A percentile compares a stretch with the other conserved stretches of the same genome.
These are phyloP conservation scores for Sanghuangporus sanghuang DNA, from an alignment of 1,284 basidiomycete species.

Conservation along the genomic window DNA sequence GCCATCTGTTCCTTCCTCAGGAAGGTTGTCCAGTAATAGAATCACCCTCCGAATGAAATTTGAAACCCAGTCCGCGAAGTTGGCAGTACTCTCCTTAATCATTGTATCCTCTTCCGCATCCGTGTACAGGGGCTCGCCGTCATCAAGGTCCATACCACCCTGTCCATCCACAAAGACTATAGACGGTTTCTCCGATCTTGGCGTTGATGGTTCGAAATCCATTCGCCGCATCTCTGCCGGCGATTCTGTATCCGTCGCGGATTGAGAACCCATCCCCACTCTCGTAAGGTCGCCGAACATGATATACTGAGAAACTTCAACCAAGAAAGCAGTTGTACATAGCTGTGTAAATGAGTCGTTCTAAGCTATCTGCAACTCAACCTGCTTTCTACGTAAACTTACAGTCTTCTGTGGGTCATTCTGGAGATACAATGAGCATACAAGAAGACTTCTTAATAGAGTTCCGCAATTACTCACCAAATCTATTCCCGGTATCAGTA, in stretches of 20 bases:
- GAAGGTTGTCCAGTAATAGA: constrained; percentile 80
- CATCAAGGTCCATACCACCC: constrained; percentile 25
- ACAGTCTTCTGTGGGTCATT: constrained; percentile 92
- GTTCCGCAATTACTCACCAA: constrained; percentile 40
- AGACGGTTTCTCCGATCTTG: neutral
- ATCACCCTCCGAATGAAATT: constrained; percentile 82
- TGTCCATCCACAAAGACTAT: constrained; percentile 7
- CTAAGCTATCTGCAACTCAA: neutral
- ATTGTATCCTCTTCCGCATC: constrained; percentile 57
- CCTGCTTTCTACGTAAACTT: constrained; percentile 20
- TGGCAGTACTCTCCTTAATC: constrained; percentile 56
- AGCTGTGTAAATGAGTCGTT: constrained; percentile 35
- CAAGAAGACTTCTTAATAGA: neutral
- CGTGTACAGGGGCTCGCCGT: constrained; percentile 32
- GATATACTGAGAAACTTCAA: constrained; percentile 78
- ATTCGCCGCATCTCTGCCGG: constrained; percentile 10
- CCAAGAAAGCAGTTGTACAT: constrained; percentile 72
- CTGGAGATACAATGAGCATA: constrained; percentile 27
- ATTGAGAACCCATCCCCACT: constrained; percentile 25
- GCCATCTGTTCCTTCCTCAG: constrained; percentile 69
- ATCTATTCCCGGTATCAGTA: constrained; percentile 87
- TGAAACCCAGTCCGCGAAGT: constrained; percentile 77
- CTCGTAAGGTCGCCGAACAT: constrained; percentile 71
- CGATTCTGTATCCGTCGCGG: constrained; percentile 13
- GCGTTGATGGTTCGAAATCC: constrained; percentile 12